These are phyloP conservation scores for Trichaptum fuscoviolaceum DNA, from an alignment of 768 basidiomycete genomes.

Conservation along the genomic window DNA sequence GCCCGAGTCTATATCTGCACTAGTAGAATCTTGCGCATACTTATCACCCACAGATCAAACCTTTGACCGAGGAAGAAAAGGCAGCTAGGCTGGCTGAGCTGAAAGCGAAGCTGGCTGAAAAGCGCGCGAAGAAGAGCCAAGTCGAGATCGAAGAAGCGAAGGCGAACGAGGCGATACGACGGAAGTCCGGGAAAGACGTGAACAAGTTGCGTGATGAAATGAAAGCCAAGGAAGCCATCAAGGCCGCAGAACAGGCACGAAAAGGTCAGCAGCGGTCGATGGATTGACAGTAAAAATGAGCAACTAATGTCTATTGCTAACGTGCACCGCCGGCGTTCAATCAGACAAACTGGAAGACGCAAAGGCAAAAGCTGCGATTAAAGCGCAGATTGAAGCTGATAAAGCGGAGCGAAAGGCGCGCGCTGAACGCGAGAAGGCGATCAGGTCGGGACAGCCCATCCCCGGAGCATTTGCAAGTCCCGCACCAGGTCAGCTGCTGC, in stretches of 20 bases:
- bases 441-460: conserved; percentile 69
- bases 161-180: conserved; percentile 70
- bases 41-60: conserved; percentile 60
- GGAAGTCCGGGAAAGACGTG: conserved; percentile 86
- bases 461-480: conserved; percentile 24
- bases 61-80: conserved; percentile 93
- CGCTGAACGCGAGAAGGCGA: conserved; percentile 83
- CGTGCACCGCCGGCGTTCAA: background rate
- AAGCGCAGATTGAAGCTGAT: conserved; percentile 93
- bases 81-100: conserved; percentile 75
- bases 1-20: conserved; percentile 6
- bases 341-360: conserved; percentile 88
- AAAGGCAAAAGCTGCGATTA: conserved; percentile 79
- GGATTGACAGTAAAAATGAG: no score
- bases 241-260: conserved; percentile 79
- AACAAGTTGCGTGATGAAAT: conserved; percentile 69
- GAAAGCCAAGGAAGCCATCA: conserved; percentile 70
- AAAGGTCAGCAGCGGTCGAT: conserved; percentile 47
- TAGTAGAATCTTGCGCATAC: conserved; percentile 4
- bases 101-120: conserved; percentile 71
- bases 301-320: background rate
- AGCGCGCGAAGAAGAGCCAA: conserved; percentile 66
- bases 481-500: background rate
- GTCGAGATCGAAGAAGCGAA: conserved; percentile 70
- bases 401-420: conserved; percentile 86